Conservation (phyloP, 441 rosid genomes). For the Codiaeum variegatum region DNA sequence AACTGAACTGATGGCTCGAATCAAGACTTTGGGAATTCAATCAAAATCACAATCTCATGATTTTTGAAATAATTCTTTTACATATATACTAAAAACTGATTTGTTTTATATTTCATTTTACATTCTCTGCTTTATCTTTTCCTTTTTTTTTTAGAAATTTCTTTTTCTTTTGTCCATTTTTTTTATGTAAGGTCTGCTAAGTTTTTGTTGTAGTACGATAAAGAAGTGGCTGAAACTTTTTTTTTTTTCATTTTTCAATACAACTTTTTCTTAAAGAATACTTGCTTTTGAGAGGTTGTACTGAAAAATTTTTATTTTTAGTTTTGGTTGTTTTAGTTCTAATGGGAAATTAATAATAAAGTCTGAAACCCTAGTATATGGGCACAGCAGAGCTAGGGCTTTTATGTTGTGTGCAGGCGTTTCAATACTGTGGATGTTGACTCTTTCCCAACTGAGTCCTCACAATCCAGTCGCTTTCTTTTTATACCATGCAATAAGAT, state of each 20-base stretch:
- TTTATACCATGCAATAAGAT: no score
- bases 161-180: no score
- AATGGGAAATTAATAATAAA: constrained; percentile 14
- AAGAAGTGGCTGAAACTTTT: not conserved
- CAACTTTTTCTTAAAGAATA: not conserved
- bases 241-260: not conserved
- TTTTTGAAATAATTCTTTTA: no score
- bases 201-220: no score
- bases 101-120: no score
- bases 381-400: constrained; percentile 22
- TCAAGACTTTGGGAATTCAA: no score
- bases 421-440: constrained; percentile 16
- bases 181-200: no score
- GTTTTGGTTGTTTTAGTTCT: not conserved
- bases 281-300: not conserved
- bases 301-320: not conserved
- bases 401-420: constrained; percentile 27
- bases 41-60: no score
- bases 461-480: constrained; percentile 22
- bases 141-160: no score
- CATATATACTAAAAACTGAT: no score
- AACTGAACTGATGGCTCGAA: no score
- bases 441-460: constrained; percentile 4
- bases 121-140: no score
- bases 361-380: constrained; percentile 25